Base-by-base conservation (phyloP, 805 yeast genomes). In the Yarrowia sp. region DNA sequence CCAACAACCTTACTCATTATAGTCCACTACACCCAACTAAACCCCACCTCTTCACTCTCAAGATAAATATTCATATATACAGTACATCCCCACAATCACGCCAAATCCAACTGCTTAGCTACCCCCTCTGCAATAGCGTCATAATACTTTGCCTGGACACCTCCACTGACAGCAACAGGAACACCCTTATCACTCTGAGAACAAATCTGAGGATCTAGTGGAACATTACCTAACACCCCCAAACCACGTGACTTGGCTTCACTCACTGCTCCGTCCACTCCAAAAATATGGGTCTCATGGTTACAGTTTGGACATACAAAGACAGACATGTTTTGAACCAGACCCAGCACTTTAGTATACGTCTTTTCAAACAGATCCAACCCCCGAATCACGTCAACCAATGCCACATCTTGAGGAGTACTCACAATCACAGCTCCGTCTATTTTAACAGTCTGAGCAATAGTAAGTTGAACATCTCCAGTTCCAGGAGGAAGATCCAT, bases 401-500 rank as follows among this genome's bases (percentile, higher is more conserved):
- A 74, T 0, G 96, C 96, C 44, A 90, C 83, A 68, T 90, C 96
- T 73, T 90, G 96, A 0, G 96, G 93, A 0, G 96, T 90, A 0
- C 92, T 85, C 0, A 90, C 96, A 42, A 90, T 84, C 0, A 90
- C 82, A 0, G 96, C 90, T 0, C 96, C 96, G 69, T 86, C 88
- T 0, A 90, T 83, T 51, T 81, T 80, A n/a, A 88, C 73, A 70
- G 86, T 88, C 74, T 90, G 96, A 32, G 91, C 86, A n/a, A 90
- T 79, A 0, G 96, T 88, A 64, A 90, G 78, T 71, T 90, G 96
- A 0, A 89, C 86, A 72, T 90, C 96, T 17, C 96, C 96, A 0
- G 96, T 90, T 2, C 96, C 96, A 0, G 96, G 96, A 0, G 96
- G 96, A 89, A 90, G 83, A 70, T 90, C 96, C 10, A 90, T 78